Evolutionary conservation across 1,139 yeast genomes (phyloP), one percentile per base, ranked within the genome.

Genomic region (Saccharomyces pastorianus): DNA sequence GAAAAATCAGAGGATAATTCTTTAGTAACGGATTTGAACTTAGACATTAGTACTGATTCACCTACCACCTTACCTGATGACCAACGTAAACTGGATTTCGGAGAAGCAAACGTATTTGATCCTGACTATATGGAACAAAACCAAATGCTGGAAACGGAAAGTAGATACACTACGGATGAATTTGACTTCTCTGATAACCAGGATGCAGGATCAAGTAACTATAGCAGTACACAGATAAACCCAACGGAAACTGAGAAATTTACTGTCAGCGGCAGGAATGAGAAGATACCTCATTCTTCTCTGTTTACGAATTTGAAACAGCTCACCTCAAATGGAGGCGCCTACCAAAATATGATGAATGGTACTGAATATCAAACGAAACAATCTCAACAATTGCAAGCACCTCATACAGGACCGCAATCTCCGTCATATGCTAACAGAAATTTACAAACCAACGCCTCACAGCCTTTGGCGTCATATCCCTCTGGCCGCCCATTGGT

Each of bases 61-160:
- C 23, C 41, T 5, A 32, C 4, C 13, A 52, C 23, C 55, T 41
- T 17, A 47, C 25, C 9, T 0, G n/a, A 8, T 7, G 25, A 38
- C 5, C 44, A 17, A 38, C 44, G 41, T 29, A 55, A 51, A 11
- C 54, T 48, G 3, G 51, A 55, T 7, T 57, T 49, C 6, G 53
- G 53, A 20, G 61, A 56, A 41, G 62, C 49, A 49, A 56, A 65
- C 53, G 66, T 66, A 6, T 64, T 64, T 54, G 68, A 65, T 52
- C 68, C 69, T 5, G 67, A 64, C 52, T 66, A 60, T 50, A 53
- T 58, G 51, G 69, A 64, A 49, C 63, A 64, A 46, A 59, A 59
- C 32, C 65, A 65, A 38, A 58, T 64, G 58, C 53, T 62, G 14
- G 66, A 60, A 28, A 53, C 56, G 13, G 64, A 61, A 47, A 60